These are phyloP conservation scores for Phalaenopsis hybrid DNA, from an alignment of 116 monocot species.

Conservation along the genomic window DNA sequence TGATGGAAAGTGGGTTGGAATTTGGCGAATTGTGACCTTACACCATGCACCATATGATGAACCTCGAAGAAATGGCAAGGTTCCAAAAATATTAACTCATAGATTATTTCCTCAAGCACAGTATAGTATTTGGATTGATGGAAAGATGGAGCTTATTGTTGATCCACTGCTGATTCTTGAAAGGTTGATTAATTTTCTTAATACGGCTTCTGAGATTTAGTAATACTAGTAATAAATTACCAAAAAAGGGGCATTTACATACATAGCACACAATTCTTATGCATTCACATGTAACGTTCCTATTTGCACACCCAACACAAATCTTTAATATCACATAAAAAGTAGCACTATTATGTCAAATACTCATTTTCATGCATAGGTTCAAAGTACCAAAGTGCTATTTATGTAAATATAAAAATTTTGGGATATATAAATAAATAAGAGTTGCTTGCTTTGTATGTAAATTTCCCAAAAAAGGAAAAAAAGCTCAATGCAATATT, in stretches of 20 bases:
- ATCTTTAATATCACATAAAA: too few species aligned
- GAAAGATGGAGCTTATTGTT: constrained; percentile 95
- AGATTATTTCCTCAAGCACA: constrained; percentile 87
- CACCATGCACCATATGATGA: constrained; percentile 83
- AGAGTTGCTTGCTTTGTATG: too few species aligned
- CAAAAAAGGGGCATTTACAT: not conserved
- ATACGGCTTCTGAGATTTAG: not conserved
- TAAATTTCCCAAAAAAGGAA: too few species aligned
- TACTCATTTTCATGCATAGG: too few species aligned
- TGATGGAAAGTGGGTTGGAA: constrained; percentile 95
- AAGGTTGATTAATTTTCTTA: constrained; percentile 37
- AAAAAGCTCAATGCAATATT: not conserved
- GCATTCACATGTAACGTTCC: too few species aligned
- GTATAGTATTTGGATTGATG: constrained; percentile 99
- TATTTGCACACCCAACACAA: too few species aligned
- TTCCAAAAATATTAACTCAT: constrained; percentile 92
- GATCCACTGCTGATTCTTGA: constrained; percentile 96
- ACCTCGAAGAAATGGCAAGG: constrained; percentile 96
- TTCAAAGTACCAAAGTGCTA: too few species aligned
- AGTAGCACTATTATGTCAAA: too few species aligned
- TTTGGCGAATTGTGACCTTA: constrained; percentile 81
- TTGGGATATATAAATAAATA: too few species aligned
- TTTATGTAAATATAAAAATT: too few species aligned
- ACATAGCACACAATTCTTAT: too few species aligned
- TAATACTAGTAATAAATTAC: not conserved